Conservation (phyloP, 345 rosid genomes). For the Pelargonium nanum region DNA sequence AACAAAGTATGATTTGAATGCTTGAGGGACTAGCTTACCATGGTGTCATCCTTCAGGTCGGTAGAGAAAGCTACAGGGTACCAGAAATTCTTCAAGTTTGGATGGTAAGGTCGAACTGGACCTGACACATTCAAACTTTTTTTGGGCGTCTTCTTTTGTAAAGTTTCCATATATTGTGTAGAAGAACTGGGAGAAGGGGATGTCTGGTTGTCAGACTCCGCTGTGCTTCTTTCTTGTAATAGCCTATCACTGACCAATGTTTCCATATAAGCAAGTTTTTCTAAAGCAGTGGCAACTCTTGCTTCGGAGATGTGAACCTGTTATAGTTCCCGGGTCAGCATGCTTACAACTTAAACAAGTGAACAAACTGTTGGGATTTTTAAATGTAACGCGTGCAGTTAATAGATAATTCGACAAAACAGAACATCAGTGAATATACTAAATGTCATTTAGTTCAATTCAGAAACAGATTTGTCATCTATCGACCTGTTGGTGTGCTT, state of each 20-base stretch:
- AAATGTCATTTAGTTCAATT: neutral
- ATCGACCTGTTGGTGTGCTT: conserved; percentile 77
- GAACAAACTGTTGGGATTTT: too few relatives aligned
- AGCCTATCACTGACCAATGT: conserved; percentile 70
- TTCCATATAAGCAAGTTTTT: conserved; percentile 94
- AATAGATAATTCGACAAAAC: too few relatives aligned
- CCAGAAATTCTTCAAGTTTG: conserved; percentile 80
- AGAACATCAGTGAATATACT: too few relatives aligned
- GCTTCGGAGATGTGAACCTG: conserved; percentile 98
- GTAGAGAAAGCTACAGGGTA: conserved; percentile 79
- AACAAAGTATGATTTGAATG: neutral
- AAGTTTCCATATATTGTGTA: conserved; percentile 26
- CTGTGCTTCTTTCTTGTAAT: conserved; percentile 46
- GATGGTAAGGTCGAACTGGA: conserved; percentile 73
- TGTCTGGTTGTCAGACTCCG: conserved; percentile 26
- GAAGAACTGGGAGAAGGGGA: conserved; percentile 42
- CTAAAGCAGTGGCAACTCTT: conserved; percentile 80
- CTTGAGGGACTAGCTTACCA: conserved; percentile 37
- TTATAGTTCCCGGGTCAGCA: conserved; percentile 12
- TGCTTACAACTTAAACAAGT: neutral
- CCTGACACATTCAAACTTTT: conserved; percentile 85
- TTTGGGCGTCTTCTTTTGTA: conserved; percentile 33
- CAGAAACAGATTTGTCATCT: neutral
- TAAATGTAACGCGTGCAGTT: too few relatives aligned
- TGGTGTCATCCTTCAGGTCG: conserved; percentile 75